Percentiles rank a stretch among this genome's conserved stretches.
These are phyloP conservation scores for Pseudopithomyces chartarum DNA, from an alignment of 2,329 filamentous ascomycete species.

Conservation along the genomic window DNA sequence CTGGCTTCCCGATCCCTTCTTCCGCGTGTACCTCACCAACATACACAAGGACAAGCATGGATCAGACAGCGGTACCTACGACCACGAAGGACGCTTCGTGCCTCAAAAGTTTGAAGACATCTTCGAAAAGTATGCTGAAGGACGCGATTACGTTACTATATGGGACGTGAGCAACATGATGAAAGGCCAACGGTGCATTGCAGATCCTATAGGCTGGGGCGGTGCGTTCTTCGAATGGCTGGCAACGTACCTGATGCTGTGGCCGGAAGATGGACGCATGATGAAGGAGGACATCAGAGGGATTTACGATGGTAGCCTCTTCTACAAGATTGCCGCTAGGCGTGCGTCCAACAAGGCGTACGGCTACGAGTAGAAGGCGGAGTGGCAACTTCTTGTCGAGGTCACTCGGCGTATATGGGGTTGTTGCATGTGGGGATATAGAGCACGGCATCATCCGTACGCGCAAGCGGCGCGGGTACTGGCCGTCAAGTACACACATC, in stretches of 20 bases:
- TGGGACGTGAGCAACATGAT: constrained; percentile 46
- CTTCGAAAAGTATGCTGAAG: constrained; percentile 51
- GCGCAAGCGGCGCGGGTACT: background rate
- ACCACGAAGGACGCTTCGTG: constrained; percentile 52
- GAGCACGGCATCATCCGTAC: background rate
- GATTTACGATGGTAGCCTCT: constrained; percentile 60
- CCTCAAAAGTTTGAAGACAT: constrained; percentile 56
- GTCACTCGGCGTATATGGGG: background rate
- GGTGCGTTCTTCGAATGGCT: constrained; percentile 54
- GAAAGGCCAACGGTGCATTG: constrained; percentile 47
- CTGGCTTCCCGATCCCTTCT: constrained; percentile 52
- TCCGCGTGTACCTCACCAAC: constrained; percentile 48
- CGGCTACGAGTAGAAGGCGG: constrained; percentile 5
- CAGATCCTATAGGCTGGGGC: constrained; percentile 54
- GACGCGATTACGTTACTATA: constrained; percentile 47
- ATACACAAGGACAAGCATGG: constrained; percentile 53
- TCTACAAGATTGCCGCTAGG: constrained; percentile 43
- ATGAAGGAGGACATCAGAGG: constrained; percentile 62
- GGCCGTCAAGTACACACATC: background rate
- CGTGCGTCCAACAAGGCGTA: constrained; percentile 19
- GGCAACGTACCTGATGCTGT: constrained; percentile 59
- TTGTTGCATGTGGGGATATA: background rate
- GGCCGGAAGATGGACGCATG: constrained; percentile 61
- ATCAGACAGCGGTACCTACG: constrained; percentile 50
- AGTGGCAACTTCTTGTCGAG: background rate